Conservation (phyloP, 2,329 filamentous ascomycete species). For the Colletotrichum sp. region DNA sequence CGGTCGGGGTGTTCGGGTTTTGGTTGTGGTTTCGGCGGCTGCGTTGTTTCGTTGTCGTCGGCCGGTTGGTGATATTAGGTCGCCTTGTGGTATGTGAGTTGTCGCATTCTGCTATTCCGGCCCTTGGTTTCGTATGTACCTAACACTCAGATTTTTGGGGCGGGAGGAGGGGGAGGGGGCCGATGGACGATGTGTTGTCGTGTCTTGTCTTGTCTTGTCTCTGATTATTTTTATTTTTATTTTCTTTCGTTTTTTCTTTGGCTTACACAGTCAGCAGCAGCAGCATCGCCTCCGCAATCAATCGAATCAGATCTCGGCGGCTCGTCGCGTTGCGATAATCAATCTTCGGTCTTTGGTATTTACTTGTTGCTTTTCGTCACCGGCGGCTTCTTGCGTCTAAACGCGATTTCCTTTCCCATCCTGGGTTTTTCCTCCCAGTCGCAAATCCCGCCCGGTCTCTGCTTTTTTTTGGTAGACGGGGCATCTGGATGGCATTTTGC, state of each 20-base stretch:
- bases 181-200: not conserved
- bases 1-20: not conserved
- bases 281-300: not conserved
- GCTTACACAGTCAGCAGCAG: not conserved
- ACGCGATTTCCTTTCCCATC: not conserved
- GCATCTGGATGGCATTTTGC: too few relatives aligned
- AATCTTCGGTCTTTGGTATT: not conserved
- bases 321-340: not conserved
- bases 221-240: not conserved
- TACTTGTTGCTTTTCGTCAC: not conserved
- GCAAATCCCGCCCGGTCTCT: not conserved
- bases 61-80: not conserved
- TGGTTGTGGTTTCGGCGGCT: not conserved
- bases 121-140: not conserved
- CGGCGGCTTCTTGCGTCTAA: not conserved
- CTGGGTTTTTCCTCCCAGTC: not conserved
- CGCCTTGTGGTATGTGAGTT: constrained; percentile 7
- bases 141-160: not conserved
- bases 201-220: not conserved
- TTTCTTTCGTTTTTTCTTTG: not conserved
- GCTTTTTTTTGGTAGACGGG: not conserved
- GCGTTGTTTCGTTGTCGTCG: not conserved
- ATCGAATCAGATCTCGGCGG: not conserved
- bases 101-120: not conserved
- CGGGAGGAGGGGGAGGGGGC: not conserved